phyloP scores from a whole-genome alignment of 176 grass and related monocot genomes.

The Musa troglodytarum region DNA sequence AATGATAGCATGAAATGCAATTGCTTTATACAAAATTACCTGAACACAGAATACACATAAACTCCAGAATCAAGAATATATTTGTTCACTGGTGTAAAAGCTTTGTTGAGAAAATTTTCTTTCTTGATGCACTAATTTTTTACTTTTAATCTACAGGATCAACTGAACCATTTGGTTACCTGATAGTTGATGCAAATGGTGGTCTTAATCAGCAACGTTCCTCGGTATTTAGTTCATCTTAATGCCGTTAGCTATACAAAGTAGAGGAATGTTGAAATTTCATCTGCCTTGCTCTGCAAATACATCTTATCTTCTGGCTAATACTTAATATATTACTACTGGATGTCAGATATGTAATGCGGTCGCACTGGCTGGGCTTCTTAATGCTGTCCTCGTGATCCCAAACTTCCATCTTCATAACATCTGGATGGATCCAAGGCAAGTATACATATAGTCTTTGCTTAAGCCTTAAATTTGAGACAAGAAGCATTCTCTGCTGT shows the following conservation, averaged over 20 bases:
- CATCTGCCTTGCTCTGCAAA: no score
- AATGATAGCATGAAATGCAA: no score
- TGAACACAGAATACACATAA: not conserved
- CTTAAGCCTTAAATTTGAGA: not conserved
- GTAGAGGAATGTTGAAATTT: no score
- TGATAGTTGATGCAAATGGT: constrained; percentile 24
- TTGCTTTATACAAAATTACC: no score
- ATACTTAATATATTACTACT: not conserved
- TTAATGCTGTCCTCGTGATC: constrained; percentile 8
- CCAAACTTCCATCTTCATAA: constrained; percentile 21
- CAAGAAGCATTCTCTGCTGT: not conserved
- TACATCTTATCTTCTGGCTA: not conserved
- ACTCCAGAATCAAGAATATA: not conserved
- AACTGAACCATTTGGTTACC: constrained; percentile 1
- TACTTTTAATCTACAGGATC: constrained; percentile 4
- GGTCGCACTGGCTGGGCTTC: constrained; percentile 14
- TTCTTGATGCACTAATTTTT: not conserved
- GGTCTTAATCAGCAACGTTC: constrained; percentile 24
- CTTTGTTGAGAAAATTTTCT: not conserved
- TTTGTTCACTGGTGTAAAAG: not conserved
- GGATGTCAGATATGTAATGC: constrained; percentile 19
- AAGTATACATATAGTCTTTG: not conserved
- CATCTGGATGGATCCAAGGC: constrained; percentile 20
- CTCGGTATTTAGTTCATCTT: not conserved
- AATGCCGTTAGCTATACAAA: no score